Percentiles rank a stretch among this genome's conserved stretches.
These are phyloP conservation scores for Gaultheria prostrata DNA, from an alignment of 148 eudicot species.

Conservation along the genomic window DNA sequence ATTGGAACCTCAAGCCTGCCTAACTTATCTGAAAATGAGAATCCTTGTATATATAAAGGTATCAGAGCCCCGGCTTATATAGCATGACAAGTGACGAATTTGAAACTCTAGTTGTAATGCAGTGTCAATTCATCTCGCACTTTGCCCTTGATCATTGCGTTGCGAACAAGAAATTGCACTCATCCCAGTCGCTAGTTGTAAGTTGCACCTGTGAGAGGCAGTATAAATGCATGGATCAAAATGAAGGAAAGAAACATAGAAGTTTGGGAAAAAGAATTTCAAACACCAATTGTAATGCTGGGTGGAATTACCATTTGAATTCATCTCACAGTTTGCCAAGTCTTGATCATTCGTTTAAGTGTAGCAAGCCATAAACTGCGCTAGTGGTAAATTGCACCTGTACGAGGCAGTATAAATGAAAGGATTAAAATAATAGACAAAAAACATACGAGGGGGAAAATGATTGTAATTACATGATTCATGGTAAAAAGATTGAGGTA, in stretches of 20 bases:
- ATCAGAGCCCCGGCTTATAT: constrained; percentile 4
- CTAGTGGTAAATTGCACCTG: too few relatives aligned
- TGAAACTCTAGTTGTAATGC: too few relatives aligned
- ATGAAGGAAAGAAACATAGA: not conserved
- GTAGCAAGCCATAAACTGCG: too few relatives aligned
- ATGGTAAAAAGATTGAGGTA: not conserved
- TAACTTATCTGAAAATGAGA: constrained; percentile 2
- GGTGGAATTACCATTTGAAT: too few relatives aligned
- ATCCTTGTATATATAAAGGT: constrained; percentile 24
- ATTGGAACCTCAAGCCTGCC: constrained; percentile 13
- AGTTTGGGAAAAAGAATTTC: too few relatives aligned
- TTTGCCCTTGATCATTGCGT: constrained; percentile 26
- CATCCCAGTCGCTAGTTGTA: constrained; percentile 28
- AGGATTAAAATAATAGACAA: too few relatives aligned
- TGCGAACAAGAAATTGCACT: constrained; percentile 28
- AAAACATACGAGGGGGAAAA: not conserved
- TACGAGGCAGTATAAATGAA: too few relatives aligned
- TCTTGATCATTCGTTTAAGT: too few relatives aligned
- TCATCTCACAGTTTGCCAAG: too few relatives aligned
- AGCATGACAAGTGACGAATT: not conserved
- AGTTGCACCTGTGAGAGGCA: constrained; percentile 23
- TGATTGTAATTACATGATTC: not conserved
- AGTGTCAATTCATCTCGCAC: constrained; percentile 15
- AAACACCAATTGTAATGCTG: too few relatives aligned
- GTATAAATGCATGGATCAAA: not conserved